Base-by-base conservation (phyloP, 2,329 filamentous ascomycete genomes). In the Immersiporthe knoxdaviesiana region DNA sequence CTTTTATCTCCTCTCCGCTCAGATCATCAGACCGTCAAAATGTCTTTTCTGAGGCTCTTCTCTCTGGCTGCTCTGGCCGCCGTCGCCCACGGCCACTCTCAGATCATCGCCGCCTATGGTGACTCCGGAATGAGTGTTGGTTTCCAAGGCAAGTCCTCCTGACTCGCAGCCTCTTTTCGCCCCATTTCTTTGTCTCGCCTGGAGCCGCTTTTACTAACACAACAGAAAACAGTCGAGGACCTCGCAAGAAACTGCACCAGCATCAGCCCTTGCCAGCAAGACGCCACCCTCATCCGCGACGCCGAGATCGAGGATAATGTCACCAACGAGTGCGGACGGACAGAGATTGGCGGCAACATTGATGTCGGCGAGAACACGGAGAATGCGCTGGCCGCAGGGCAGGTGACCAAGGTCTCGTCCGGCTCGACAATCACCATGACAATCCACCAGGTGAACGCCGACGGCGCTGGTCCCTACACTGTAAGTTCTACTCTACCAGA, bases 251-350 rank as follows among this genome's bases (percentile, higher is more conserved):
- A 90, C 77, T 90, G 88, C 77, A 89, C 87, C 21, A 80, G 81
- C 67, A 88, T 90, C 79, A 88, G 83, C 76, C 88, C 89, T 27
- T 91, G 89, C 81, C 88, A 91, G 75, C 86, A 88, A 72, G 89
- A 91, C 69, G 82, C 87, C 14, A 90, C 87, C 66, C 84, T 90
- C 74, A 91, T 91, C 78, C 83, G 84, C 65, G 86, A 88, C 69
- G 84, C 83, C 21, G 82, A 88, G 79, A 84, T 87, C 73, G 71
- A 73, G 8, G 78, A 80, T 66, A 86, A 87, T 73, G 76, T 84
- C 10, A 86, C 87, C 63, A 88, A 87, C 73, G 82, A 85, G 69
- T 91, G 89, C 75, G 89, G 89, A 59, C 84, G 88, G 71, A 91
- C 88, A 30, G 82, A 89, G 75, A 76, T 86, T 56, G 74, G 80